Evolutionary conservation across 2,329 filamentous ascomycete species (phyloP), one percentile per base, ranked within the genome.

Genomic region (Huntiella savannae): DNA sequence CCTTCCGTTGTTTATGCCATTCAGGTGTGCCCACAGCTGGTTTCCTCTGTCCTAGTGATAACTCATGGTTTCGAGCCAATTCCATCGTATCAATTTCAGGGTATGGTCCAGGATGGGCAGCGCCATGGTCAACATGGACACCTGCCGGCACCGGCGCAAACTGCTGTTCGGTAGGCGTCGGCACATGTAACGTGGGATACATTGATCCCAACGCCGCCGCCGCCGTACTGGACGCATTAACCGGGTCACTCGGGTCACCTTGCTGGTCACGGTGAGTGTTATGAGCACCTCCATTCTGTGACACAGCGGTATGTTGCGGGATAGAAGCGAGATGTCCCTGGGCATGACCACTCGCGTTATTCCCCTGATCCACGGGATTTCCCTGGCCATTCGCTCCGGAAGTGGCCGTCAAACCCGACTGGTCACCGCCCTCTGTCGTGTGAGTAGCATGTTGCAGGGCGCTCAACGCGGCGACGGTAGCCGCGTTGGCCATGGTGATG

Each of bases 1-100:
- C 88, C 59, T 93, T 91, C 51, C 91, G 77, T 56, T 93, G 79
- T 61, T 93, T 93, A 61, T 98, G 91, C 91, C 91, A 98, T 62
- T 96, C 88, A 46, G 93, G 85, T 2, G 86, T 91, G 2, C 91
- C 91, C n/a, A 96, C 91, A 5, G 79, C 75, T 5, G 87, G 87
- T 62, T 95, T 96, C 49, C 71, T 64, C 40, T 50, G 48, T 16
- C 46, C 44, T 37, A 50, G 32, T 8, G 44, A 37, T 41, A 50
- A 28, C 22, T 50, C 48, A 7, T 47, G 48, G 15, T 17, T 43
- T 16, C 40, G 33, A 7, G 40, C 40, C 17, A 43, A 16, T 33
- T 43, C 40, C 40, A 43, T 43, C 16, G 40, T 43, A 34, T 43
- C 40, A 19, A 43, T 43, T 12, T 43, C 40, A 1, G 33, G 40